phyloP scores from a whole-genome alignment of 176 grass and related monocot genomes.

The Oryza longistaminata region DNA sequence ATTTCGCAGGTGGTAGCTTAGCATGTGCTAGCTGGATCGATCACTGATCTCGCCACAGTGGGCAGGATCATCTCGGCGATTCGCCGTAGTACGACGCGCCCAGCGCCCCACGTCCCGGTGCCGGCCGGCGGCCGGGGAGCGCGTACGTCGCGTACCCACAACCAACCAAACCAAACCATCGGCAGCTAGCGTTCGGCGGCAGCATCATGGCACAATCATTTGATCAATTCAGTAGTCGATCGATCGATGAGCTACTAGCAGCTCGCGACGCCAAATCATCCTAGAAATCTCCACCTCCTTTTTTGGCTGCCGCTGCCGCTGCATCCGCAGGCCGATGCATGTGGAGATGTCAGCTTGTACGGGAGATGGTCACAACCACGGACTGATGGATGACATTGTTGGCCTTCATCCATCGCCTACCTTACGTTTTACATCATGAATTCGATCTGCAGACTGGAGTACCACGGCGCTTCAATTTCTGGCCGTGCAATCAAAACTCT shows the following conservation, averaged over 20 bases:
- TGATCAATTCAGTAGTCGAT: background rate
- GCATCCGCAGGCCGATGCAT: slow-evolving; percentile 16
- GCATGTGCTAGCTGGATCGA: background rate
- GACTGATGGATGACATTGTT: background rate
- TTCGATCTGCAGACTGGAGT: background rate
- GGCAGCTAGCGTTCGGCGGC: slow-evolving; percentile 23
- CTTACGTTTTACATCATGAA: background rate
- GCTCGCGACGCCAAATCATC: background rate
- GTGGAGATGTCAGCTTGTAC: slow-evolving; percentile 30
- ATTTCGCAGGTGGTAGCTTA: background rate
- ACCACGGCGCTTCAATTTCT: background rate
- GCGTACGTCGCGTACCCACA: background rate
- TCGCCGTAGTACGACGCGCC: background rate
- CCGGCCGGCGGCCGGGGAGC: slow-evolving; percentile 5
- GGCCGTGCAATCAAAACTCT: background rate
- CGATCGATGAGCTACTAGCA: background rate
- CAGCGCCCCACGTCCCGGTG: background rate
- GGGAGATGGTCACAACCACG: background rate
- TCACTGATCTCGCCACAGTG: background rate
- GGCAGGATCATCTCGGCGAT: background rate
- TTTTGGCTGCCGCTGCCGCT: background rate
- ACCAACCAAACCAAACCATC: background rate
- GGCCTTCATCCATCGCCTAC: background rate
- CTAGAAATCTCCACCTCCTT: background rate
- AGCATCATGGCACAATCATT: slow-evolving; percentile 50